phyloP scores from a whole-genome alignment of 2,329 filamentous ascomycete genomes.

The Fusarium sterilihyphosum region DNA sequence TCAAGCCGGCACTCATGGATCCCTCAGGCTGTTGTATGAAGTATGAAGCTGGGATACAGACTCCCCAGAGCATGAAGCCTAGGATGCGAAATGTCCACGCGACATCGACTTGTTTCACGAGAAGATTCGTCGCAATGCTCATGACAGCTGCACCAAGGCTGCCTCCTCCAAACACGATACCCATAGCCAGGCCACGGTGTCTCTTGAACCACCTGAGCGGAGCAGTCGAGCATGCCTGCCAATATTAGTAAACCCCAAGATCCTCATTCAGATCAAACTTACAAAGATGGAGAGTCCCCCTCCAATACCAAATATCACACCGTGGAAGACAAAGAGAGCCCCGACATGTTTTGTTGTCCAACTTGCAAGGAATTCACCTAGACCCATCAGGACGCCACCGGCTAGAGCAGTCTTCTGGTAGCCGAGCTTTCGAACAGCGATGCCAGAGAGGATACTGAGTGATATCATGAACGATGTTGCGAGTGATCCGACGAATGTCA shows the following conservation, averaged over 20 bases:
- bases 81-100: constrained; percentile 45
- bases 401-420: constrained; percentile 39
- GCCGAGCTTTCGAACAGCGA: constrained; percentile 34
- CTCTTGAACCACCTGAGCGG: constrained; percentile 42
- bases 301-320: constrained; percentile 42
- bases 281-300: constrained; percentile 40
- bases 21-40: constrained; percentile 37
- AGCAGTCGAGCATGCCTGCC: constrained; percentile 35
- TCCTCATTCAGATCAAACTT: rapidly evolving
- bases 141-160: constrained; percentile 44
- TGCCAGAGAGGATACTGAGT: constrained; percentile 31
- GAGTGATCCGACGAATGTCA: constrained; percentile 45
- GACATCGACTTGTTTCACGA: constrained; percentile 38
- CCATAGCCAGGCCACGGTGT: constrained; percentile 42
- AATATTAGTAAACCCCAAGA: rapidly evolving
- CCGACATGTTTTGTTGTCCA: constrained; percentile 40
- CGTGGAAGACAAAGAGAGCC: constrained; percentile 42
- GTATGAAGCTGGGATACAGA: constrained; percentile 44
- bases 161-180: constrained; percentile 45
- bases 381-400: constrained; percentile 42
- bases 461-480: constrained; percentile 44
- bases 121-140: constrained; percentile 40
- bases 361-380: constrained; percentile 44
- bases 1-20: constrained; percentile 7
- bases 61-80: constrained; percentile 41